Conservation (phyloP, 2,329 filamentous ascomycete genomes). For the Coniochaeta sp. region DNA sequence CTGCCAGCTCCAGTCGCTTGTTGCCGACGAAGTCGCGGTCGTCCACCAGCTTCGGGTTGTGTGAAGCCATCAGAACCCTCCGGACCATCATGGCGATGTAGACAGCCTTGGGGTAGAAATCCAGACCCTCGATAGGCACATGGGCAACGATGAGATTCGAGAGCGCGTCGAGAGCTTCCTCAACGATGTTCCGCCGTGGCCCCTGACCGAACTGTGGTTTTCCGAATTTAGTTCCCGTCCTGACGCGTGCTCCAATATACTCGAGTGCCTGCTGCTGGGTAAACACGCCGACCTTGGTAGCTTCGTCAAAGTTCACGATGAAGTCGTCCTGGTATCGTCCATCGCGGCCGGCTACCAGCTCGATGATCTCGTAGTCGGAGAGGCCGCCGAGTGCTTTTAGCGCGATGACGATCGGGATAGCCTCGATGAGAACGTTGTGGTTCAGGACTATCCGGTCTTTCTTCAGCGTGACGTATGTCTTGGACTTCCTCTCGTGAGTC, state of each 20-base stretch:
- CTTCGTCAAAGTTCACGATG: constrained; percentile 89
- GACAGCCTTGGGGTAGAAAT: constrained; percentile 94
- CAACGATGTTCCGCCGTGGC: constrained; percentile 69
- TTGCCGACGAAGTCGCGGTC: constrained; percentile 98
- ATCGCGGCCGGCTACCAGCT: constrained; percentile 83
- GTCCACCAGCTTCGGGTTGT: constrained; percentile 83
- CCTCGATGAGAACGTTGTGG: constrained; percentile 89
- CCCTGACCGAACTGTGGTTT: constrained; percentile 25
- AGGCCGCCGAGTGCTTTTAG: constrained; percentile 91
- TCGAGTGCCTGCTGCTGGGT: constrained; percentile 95
- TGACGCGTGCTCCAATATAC: constrained; percentile 79
- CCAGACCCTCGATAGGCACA: constrained; percentile 81
- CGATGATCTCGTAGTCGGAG: constrained; percentile 90
- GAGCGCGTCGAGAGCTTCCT: constrained; percentile 88
- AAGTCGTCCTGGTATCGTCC: constrained; percentile 91
- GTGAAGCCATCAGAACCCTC: constrained; percentile 89
- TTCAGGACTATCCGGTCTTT: constrained; percentile 85
- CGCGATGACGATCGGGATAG: constrained; percentile 89
- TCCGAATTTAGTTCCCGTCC: constrained; percentile 63
- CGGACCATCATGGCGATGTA: constrained; percentile 97
- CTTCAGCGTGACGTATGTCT: constrained; percentile 91
- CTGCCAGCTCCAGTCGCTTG: constrained; percentile 89
- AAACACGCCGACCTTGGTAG: constrained; percentile 72
- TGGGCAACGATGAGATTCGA: constrained; percentile 92
- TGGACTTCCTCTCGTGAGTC: constrained; percentile 94